Percentiles rank a stretch among this genome's conserved stretches.
phyloP scores from a whole-genome alignment of 345 rosid species.

The Rhizophora apiculata region DNA sequence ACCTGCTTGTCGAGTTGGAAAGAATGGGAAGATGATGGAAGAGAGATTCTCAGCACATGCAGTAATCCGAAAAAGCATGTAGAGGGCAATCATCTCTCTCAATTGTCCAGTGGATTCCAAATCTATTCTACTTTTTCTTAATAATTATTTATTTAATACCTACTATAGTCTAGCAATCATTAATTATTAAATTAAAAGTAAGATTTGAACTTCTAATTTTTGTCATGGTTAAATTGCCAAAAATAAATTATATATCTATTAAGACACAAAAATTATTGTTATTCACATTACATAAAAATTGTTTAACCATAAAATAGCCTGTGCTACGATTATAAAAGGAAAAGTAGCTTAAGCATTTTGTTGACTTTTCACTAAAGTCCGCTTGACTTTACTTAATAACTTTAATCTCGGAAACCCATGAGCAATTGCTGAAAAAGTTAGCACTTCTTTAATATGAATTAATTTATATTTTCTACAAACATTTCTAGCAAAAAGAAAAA shows the following conservation, averaged over 20 bases:
- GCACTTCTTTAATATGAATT: neutral
- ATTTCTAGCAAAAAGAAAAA: neutral
- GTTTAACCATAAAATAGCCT: no score
- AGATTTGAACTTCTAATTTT: no score
- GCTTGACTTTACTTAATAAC: conserved; percentile 4
- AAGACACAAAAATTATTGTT: neutral
- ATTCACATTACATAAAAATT: neutral
- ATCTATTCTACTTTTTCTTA: conserved; percentile 19
- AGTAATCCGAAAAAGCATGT: conserved; percentile 20
- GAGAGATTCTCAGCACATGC: conserved; percentile 42
- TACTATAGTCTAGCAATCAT: no score
- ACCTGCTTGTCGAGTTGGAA: conserved; percentile 30
- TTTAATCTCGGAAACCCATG: conserved; percentile 6
- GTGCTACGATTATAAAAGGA: no score
- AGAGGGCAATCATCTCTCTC: conserved; percentile 36
- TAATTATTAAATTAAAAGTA: no score
- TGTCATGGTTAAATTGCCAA: no score
- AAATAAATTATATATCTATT: no score
- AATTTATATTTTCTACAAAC: neutral
- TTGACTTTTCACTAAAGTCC: conserved; percentile 5
- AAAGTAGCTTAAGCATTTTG: conserved; percentile 3
- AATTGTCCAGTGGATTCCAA: conserved; percentile 32
- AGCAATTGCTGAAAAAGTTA: neutral
- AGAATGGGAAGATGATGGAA: conserved; percentile 33
- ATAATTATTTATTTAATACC: neutral